A percentile compares a stretch with the other conserved stretches of the same genome.
Evolutionary conservation across 2,329 filamentous ascomycete genomes (phyloP).

Genomic region (Teratosphaeria epicoccoides): DNA sequence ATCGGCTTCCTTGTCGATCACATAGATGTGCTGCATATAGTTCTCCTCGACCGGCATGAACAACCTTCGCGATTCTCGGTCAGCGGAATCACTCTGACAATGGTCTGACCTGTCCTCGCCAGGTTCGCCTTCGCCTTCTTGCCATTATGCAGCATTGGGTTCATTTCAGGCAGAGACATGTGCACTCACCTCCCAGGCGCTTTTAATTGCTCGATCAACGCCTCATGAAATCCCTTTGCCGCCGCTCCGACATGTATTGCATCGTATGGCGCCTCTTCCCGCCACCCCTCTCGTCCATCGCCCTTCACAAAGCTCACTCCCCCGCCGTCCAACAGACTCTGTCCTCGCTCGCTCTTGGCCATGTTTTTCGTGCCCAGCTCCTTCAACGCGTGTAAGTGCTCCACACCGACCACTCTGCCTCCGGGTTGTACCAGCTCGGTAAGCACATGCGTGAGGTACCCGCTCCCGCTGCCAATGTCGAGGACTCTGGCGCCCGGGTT

Average conservation of each 20-base stretch:
- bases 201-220: conserved; percentile 66
- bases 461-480: conserved; percentile 42
- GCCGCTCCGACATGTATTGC: conserved; percentile 93
- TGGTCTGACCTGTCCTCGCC: conserved; percentile 1
- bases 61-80: conserved; percentile 37
- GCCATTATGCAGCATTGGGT: too few species aligned
- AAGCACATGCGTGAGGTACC: conserved; percentile 77
- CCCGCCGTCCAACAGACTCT: conserved; percentile 51
- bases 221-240: conserved; percentile 60
- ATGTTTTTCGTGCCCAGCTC: conserved; percentile 33
- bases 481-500: conserved; percentile 40
- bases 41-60: conserved; percentile 65
- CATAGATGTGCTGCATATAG: conserved; percentile 56
- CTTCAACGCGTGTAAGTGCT: conserved; percentile 39
- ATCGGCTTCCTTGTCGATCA: conserved; percentile 59
- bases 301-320: conserved; percentile 61
- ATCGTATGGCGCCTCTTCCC: conserved; percentile 56
- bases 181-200: conserved; percentile 54
- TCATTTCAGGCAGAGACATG: not conserved
- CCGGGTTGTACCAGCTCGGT: conserved; percentile 58
- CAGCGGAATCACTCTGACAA: conserved; percentile 3
- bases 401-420: conserved; percentile 38
- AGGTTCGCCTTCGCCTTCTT: not conserved
- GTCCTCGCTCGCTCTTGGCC: conserved; percentile 32
- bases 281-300: conserved; percentile 46